Percentiles rank a stretch among this genome's conserved stretches.
Conservation (phyloP, 208 protist genomes). For the Phytomonas sp. region DNA sequence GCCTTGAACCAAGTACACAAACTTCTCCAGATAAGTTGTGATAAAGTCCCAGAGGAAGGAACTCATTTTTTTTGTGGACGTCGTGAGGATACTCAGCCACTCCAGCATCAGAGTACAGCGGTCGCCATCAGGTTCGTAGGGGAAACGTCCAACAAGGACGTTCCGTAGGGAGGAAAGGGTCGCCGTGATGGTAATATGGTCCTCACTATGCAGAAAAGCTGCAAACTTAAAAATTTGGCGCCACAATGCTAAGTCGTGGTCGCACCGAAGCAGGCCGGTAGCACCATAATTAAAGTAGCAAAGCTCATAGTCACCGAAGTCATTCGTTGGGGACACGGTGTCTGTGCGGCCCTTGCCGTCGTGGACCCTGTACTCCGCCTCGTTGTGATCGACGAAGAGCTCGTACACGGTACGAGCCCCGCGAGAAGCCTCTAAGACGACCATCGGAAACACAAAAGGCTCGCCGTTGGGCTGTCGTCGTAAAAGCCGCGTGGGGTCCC, state of each 20-base stretch:
- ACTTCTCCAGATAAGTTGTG: slow-evolving; percentile 25
- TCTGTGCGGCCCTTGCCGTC: too few species aligned
- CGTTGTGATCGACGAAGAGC: not conserved
- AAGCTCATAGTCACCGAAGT: not conserved
- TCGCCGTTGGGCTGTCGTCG: not conserved
- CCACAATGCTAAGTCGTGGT: slow-evolving; percentile 61
- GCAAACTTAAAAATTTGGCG: slow-evolving; percentile 42
- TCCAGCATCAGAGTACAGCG: slow-evolving; percentile 56
- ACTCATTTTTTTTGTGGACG: slow-evolving; percentile 27
- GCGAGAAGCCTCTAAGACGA: slow-evolving; percentile 12
- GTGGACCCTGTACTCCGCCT: not conserved
- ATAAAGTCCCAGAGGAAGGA: slow-evolving; percentile 51
- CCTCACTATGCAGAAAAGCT: slow-evolving; percentile 35
- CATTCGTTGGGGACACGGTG: not conserved
- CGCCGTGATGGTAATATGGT: slow-evolving; percentile 48
- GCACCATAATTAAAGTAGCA: slow-evolving; percentile 56
- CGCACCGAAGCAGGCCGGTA: slow-evolving; percentile 40
- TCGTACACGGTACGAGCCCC: not conserved
- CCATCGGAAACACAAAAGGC: slow-evolving; percentile 7
- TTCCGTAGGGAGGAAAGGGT: slow-evolving; percentile 36
- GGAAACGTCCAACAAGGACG: slow-evolving; percentile 43
- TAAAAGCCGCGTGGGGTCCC: slow-evolving; percentile 16
- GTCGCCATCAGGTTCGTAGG: slow-evolving; percentile 23
- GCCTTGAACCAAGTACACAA: slow-evolving; percentile 41
- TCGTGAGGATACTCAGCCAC: slow-evolving; percentile 42